Conservation (phyloP, 2,329 filamentous ascomycete species). For the Epichloe hybrida region DNA sequence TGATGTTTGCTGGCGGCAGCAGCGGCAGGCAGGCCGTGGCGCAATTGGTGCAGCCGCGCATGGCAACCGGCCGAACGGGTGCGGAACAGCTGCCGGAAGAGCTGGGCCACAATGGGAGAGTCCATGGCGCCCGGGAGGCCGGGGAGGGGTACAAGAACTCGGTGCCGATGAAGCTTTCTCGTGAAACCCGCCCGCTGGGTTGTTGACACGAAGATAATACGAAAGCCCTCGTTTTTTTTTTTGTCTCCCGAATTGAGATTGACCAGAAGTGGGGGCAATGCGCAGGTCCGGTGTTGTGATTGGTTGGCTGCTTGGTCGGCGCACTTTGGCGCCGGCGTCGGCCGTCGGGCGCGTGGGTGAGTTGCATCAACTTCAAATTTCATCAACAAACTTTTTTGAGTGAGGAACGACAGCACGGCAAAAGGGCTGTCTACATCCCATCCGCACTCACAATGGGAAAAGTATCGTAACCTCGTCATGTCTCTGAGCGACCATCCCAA, state of each 20-base stretch:
- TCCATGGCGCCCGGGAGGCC: constrained; percentile 48
- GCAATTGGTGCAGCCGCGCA: constrained; percentile 5
- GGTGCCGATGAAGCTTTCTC: background rate
- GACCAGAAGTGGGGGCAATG: background rate
- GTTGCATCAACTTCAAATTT: too few species aligned
- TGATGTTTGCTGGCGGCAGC: background rate
- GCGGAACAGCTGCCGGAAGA: constrained; percentile 77
- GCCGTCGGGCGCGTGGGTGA: too few species aligned
- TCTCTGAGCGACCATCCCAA: constrained; percentile 47
- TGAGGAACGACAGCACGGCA: too few species aligned
- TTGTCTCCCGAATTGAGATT: background rate
- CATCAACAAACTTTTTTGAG: too few species aligned
- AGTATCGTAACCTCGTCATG: constrained; percentile 26
- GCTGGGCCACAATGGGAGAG: constrained; percentile 59
- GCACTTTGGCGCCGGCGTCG: too few species aligned
- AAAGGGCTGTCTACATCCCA: background rate
- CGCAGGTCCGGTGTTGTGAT: background rate
- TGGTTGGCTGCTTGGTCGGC: background rate
- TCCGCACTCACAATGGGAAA: background rate
- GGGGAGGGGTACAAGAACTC: background rate
- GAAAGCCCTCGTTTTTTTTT: background rate
- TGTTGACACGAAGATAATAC: background rate
- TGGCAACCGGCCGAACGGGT: constrained; percentile 32
- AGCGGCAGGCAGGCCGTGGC: background rate
- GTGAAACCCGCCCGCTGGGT: background rate